Conservation (phyloP, 2,329 filamentous ascomycete species). For the Monosporascus sp. region DNA sequence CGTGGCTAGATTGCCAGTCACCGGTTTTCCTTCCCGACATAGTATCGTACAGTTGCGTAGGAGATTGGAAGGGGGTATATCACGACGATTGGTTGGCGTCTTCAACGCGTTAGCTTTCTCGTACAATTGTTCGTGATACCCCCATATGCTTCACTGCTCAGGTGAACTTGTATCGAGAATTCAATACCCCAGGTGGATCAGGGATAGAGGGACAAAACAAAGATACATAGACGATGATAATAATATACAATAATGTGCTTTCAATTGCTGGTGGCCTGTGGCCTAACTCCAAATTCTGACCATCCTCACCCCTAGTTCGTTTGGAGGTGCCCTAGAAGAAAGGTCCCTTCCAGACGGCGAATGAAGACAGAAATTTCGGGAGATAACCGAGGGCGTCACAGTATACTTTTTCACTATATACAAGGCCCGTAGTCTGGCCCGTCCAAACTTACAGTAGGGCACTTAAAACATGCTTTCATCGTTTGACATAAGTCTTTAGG, state of each 20-base stretch:
- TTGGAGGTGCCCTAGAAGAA: too few species aligned
- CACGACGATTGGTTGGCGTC: constrained; percentile 1
- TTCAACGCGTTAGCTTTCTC: neutral
- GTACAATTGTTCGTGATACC: constrained; percentile 2
- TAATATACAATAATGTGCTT: neutral
- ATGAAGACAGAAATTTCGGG: too few species aligned
- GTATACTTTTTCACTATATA: too few species aligned
- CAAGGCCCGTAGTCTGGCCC: too few species aligned
- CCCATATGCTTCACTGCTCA: neutral
- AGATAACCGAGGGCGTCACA: too few species aligned
- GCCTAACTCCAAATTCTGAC: too few species aligned
- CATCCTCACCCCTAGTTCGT: too few species aligned
- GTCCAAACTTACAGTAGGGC: too few species aligned
- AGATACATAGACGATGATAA: constrained; percentile 7
- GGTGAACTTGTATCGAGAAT: neutral
- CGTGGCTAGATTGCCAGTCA: constrained; percentile 1
- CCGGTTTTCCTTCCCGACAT: neutral
- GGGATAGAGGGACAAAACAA: constrained; percentile 8
- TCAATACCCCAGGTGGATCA: constrained; percentile 7
- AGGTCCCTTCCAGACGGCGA: too few species aligned
- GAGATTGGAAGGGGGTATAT: neutral
- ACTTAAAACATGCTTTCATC: too few species aligned
- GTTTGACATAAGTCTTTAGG: too few species aligned
- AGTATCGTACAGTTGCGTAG: neutral
- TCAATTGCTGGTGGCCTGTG: neutral